Evolutionary conservation across 768 basidiomycete species (phyloP).

Genomic region (Dacryopinax primogenitus): DNA sequence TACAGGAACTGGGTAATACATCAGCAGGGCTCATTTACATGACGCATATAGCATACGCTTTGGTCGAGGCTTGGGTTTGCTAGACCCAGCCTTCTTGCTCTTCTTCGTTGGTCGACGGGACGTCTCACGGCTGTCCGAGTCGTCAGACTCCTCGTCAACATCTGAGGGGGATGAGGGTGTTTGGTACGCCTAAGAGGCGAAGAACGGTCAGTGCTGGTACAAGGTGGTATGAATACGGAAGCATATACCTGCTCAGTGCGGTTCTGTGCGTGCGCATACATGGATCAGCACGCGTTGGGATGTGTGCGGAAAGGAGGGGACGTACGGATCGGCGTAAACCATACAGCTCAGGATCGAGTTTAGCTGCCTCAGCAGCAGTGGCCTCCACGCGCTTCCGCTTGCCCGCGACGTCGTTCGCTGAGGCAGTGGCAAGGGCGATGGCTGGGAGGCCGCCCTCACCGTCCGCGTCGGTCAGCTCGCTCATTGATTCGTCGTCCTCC

Average conservation of each 20-base stretch:
- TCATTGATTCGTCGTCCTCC: conserved; percentile 9
- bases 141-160: conserved; percentile 20
- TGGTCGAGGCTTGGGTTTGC: not conserved
- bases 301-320: not conserved
- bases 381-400: not conserved
- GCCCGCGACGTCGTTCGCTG: not conserved
- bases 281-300: not conserved
- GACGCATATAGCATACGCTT: conserved; percentile 49
- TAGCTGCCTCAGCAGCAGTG: conserved; percentile 9
- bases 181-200: not conserved
- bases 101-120: conserved; percentile 7
- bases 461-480: conserved; percentile 10
- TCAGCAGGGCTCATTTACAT: conserved; percentile 36
- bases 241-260: conserved; percentile 4
- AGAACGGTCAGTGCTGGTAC: not conserved
- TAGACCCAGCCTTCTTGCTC: conserved; percentile 45
- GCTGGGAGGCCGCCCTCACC: conserved; percentile 9
- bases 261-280: not conserved
- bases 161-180: not conserved
- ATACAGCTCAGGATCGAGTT: conserved; percentile 21
- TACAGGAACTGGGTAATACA: conserved; percentile 6
- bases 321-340: conserved; percentile 23
- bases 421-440: not conserved
- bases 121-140: not conserved
- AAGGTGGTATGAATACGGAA: conserved; percentile 9